Evolutionary conservation across 2,329 filamentous ascomycete species (phyloP).

Genomic region (Colletotrichum sublineola): DNA sequence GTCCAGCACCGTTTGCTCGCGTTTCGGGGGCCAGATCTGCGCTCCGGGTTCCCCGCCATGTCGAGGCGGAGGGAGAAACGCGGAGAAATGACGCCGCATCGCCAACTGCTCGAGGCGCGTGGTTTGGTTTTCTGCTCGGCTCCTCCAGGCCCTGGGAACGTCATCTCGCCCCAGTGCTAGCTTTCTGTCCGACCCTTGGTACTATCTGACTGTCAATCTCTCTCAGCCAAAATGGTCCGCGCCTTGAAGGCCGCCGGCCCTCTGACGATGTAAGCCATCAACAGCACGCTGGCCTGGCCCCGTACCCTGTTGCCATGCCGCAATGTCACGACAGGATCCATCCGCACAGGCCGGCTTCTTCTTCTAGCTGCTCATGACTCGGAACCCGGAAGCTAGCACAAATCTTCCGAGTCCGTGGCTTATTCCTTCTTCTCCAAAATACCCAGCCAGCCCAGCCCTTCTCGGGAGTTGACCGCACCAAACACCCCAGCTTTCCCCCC

Average conservation of each 20-base stretch:
- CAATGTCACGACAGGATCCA: not conserved
- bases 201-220: no score
- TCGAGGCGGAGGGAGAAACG: constrained; percentile 14
- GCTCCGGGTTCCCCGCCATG: not conserved
- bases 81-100: constrained; percentile 1
- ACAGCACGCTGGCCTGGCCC: not conserved
- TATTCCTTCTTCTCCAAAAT: not conserved
- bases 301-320: not conserved
- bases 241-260: not conserved
- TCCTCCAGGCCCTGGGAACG: no score
- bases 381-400: not conserved
- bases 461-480: constrained; percentile 36
- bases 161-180: not conserved
- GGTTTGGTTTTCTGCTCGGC: no score
- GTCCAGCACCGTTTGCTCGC: not conserved
- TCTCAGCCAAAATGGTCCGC: no score
- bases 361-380: not conserved
- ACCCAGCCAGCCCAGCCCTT: not conserved
- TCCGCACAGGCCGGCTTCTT: not conserved
- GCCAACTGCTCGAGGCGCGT: no score
- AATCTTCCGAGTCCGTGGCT: not conserved
- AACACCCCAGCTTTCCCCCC: not conserved
- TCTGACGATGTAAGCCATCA: not conserved
- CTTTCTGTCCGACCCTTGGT: not conserved
- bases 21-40: constrained; percentile 13